Evolutionary conservation across 139 green algal genomes (phyloP), one percentile per base, ranked within the genome.

Genomic region (Picochlorum sp.): DNA sequence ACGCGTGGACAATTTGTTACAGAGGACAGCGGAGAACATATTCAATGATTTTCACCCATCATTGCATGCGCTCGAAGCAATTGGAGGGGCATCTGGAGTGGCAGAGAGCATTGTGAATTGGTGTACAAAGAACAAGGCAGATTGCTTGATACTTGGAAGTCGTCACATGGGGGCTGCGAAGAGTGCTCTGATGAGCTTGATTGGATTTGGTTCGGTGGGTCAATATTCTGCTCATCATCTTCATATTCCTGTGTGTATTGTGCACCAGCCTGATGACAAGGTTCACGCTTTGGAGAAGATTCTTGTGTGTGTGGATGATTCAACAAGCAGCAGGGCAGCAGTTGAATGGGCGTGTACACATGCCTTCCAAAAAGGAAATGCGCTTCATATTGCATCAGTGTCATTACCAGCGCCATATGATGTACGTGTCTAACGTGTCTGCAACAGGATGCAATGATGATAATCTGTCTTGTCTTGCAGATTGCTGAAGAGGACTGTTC

Each of bases 201-300:
- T 86, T 15, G 82, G 82, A 13, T 70, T 87, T 49, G 82, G 82
- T 21, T 76, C 59, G 34, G 77, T 88, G 6, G 71, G 57, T 37
- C 74, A 81, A 55, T 80, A 84, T 70, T 50, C 58, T n/a, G 61
- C 83, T 10, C 77, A 85, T 67, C 67, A 84, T 63, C 31, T 76
- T 18, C 21, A 52, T 47, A 82, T 16, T 24, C 60, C 82, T 5
- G 72, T 87, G 49, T 61, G 49, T 14, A 68, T 88, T 18, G 61
- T 84, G 15, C 57, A 67, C 6, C 49, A 47, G 5, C 10, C 18
- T n/a, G 10, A 66, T 62, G 61, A 70, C 45, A 50, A 51, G 6
- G 21, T 21, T 45, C n/a, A 21, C 15, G 4, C 16, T 4, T 5
- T 26, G n/a, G 56, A 31, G 31, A 78, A 77, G 60, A 57, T 79